Evolutionary conservation across 2,329 filamentous ascomycete genomes (phyloP), one percentile per base, ranked within the genome.

Genomic region (Phialemoniopsis sp.): DNA sequence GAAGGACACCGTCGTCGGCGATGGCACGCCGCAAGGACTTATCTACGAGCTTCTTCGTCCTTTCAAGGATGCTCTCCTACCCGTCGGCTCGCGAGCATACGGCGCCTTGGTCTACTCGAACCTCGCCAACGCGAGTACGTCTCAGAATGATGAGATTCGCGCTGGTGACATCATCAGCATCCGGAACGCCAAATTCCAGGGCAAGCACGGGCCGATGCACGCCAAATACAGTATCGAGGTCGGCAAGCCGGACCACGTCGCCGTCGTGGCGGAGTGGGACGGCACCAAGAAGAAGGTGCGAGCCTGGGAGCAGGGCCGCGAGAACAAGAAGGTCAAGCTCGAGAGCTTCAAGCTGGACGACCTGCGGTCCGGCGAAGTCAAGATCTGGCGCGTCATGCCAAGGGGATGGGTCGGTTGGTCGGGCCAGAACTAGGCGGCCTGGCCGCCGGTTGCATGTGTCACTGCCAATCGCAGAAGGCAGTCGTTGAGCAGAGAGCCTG

Each of bases 261-360:
- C 79, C 3, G 70, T 98, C 3, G 91, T 98, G 4, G 79, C 89
- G 9, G 93, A 98, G 60, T 98, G 93, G 93, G 93, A 98, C 60
- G 93, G 93, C 4, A 95, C 89, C 31, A 95, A 96, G 78, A 95
- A 95, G 76, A 96, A 97, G 73, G 85, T 98, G 18, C 72, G 90
- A 19, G 90, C 85, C 2, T 97, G 89, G 87, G 93, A 97, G 62
- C 93, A 98, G 59, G 91, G 91, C 0, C 73, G 91, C 13, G 91
- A 97, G 68, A 90, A 82, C 60, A 91, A 86, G 63, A 97, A 96
- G 71, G 84, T 94, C 39, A 93, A 94, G 69, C 70, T 88, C 45
- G 91, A 97, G 71, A 95, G 89, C 65, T 97, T 91, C 67, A 87
- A 90, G 67, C 75, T 98, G 45, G 89, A 90, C 33, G 93, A 98